Base-by-base conservation (phyloP, 176 grass and related monocot species). In the Saccharum spontaneum region DNA sequence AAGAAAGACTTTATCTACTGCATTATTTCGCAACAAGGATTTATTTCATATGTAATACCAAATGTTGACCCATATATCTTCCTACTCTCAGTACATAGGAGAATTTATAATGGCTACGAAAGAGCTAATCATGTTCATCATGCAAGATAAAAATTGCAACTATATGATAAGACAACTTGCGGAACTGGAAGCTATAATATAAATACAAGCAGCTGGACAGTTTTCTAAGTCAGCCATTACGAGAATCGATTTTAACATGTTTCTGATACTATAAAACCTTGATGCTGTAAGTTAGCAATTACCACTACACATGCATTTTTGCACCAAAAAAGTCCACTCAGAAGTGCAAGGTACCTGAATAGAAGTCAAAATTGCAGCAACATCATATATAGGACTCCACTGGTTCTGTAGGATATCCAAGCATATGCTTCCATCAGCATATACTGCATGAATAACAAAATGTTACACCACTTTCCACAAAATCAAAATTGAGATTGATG, bases 391-490 rank as follows among this genome's bases (percentile, higher is more conserved):
- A 54, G 97, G 97, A 33, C 93, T 96, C 97, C 97, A 99, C 77
- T 99, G 97, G 30, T 99, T 99, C 85, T 99, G 97, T 87, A 99
- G 89, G 75, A 99, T 99, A 91, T 99, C 97, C 81, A 99, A 88
- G 73, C 97, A 99, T 39, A 99, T 99, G 90, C 97, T 99, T 83
- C 97, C 97, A 89, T 99, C 97, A 59, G 97, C 97, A 88, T 99
- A 99, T 20, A 99, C 97, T 99, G 86, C 90, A 75, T 30, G 34
- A 82, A 80, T 55, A 77, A 30, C 10, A 83, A 46, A 20, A 73
- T 49, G 43, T 89, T 67, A 91, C 81, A 40, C 11, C 68, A 86
- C 38, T 59, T 72, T 49, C 30, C 49, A 89, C 31, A 69, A 28
- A 18, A n/a, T 31, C 50, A 89, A 46, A 39, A 55, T 36, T 49